Evolutionary conservation across 352 stramenopile species (phyloP).

Genomic region (Phytophthora pseudosyringae): DNA sequence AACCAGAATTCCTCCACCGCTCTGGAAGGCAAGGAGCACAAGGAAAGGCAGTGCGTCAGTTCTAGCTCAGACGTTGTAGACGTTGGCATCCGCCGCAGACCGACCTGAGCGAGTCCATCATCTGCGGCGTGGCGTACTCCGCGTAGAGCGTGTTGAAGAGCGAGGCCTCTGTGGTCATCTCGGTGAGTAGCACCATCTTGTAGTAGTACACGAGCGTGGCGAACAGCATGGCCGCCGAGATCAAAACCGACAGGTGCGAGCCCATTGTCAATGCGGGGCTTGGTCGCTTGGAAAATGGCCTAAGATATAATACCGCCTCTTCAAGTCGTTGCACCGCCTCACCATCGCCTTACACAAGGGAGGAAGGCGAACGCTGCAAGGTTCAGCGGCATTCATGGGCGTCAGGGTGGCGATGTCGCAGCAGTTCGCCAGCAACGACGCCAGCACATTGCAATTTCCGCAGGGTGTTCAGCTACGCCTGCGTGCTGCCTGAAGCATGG

Average conservation of each 20-base stretch:
- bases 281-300: neutral
- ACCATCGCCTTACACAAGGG: slow-evolving; percentile 2
- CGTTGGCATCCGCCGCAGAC: slow-evolving; percentile 4
- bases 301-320: neutral
- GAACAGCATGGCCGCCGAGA: slow-evolving; percentile 64
- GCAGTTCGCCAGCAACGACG: too few relatives aligned
- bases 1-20: slow-evolving; percentile 69
- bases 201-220: slow-evolving; percentile 76
- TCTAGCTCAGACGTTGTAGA: neutral
- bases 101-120: slow-evolving; percentile 63
- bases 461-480: too few relatives aligned
- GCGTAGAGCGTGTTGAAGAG: slow-evolving; percentile 83
- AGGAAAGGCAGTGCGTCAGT: neutral
- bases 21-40: slow-evolving; percentile 17
- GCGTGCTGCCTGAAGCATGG: too few relatives aligned
- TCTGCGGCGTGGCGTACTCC: slow-evolving; percentile 67
- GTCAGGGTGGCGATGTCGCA: too few relatives aligned
- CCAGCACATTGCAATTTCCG: too few relatives aligned
- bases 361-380: too few relatives aligned
- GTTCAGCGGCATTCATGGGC: too few relatives aligned
- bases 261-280: slow-evolving; percentile 31
- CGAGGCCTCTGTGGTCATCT: slow-evolving; percentile 72
- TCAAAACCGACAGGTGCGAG: slow-evolving; percentile 54
- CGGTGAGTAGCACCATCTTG: slow-evolving; percentile 74
- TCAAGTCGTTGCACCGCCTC: neutral